phyloP scores from a whole-genome alignment of 2,329 filamentous ascomycete genomes.

The Teratosphaeria nubilosa region DNA sequence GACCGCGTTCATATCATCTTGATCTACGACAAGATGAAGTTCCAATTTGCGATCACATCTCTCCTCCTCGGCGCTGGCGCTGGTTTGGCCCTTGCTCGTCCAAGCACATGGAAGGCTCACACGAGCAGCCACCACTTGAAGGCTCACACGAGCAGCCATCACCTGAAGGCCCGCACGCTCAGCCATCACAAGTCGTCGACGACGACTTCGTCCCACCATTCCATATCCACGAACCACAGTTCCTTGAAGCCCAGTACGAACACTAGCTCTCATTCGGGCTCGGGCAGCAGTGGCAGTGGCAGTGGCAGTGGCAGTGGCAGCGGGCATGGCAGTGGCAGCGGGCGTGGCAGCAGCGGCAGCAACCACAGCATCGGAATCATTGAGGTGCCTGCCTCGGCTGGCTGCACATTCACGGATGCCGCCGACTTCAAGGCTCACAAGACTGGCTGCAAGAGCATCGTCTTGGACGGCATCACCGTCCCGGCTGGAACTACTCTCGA shows the following conservation, averaged over 20 bases:
- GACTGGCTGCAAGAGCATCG: slow-evolving; percentile 30
- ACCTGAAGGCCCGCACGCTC: neutral
- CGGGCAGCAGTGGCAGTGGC: neutral
- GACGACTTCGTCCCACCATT: too few relatives aligned
- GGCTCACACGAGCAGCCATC: too few relatives aligned
- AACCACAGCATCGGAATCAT: neutral
- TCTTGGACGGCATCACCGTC: slow-evolving; percentile 27
- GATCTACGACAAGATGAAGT: neutral
- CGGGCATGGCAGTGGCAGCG: too few relatives aligned
- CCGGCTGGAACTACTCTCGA: slow-evolving; percentile 29
- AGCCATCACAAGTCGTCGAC: neutral
- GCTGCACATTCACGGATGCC: slow-evolving; percentile 22
- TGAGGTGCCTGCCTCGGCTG: slow-evolving; percentile 7
- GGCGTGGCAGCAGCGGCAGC: neutral
- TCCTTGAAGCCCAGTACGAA: too few relatives aligned
- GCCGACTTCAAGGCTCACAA: slow-evolving; percentile 20
- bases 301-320: neutral
- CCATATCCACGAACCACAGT: neutral
- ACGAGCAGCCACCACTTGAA: neutral
- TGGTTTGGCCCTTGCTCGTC: slow-evolving; percentile 1
- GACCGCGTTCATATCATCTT: neutral
- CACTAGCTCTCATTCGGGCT: neutral
- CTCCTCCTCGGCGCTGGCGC: slow-evolving; percentile 4
- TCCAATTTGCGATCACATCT: neutral
- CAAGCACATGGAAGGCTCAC: too few relatives aligned